A percentile compares a stretch with the other conserved stretches of the same genome.
These are phyloP conservation scores for Fusarium verticillioides DNA, from an alignment of 2,329 filamentous ascomycete species.

Conservation along the genomic window DNA sequence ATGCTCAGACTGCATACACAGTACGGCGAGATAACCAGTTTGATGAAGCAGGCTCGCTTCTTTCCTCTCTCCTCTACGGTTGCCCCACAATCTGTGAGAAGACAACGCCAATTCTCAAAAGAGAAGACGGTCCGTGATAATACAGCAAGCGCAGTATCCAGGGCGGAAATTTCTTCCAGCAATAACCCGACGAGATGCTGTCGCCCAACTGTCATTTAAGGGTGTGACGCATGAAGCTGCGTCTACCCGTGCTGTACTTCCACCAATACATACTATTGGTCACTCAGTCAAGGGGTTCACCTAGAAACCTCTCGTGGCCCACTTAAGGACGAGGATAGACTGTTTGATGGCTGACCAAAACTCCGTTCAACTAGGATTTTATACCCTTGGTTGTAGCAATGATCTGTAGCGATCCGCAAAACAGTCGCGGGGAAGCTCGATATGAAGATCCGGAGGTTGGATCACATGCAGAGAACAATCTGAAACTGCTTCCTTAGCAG, in stretches of 20 bases:
- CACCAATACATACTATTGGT: conserved; percentile 34
- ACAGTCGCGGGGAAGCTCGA: conserved; percentile 18
- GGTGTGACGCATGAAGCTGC: conserved; percentile 31
- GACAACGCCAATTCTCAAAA: conserved; percentile 10
- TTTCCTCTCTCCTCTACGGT: conserved; percentile 7
- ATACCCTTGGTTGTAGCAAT: conserved; percentile 7
- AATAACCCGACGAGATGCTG: conserved; percentile 38
- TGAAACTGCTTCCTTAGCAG: conserved; percentile 20
- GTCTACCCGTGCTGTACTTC: conserved; percentile 21
- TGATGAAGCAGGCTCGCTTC: conserved; percentile 20
- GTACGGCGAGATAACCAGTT: conserved; percentile 9
- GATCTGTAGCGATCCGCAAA: conserved; percentile 30
- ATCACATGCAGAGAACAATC: conserved; percentile 31
- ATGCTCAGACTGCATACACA: conserved; percentile 1
- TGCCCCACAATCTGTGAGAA: conserved; percentile 14
- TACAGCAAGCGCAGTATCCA: conserved; percentile 22
- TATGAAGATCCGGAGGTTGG: conserved; percentile 28
- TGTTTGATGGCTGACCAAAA: conserved; percentile 19
- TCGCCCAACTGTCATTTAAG: conserved; percentile 42
- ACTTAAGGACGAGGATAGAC: conserved; percentile 13
- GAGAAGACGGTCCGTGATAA: conserved; percentile 13
- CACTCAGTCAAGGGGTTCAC: conserved; percentile 12
- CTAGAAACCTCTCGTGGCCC: conserved; percentile 22
- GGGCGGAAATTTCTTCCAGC: conserved; percentile 40
- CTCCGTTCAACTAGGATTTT: conserved; percentile 24